These are phyloP conservation scores for Phytophthora capsici DNA, from an alignment of 352 stramenopile genomes.

Conservation along the genomic window DNA sequence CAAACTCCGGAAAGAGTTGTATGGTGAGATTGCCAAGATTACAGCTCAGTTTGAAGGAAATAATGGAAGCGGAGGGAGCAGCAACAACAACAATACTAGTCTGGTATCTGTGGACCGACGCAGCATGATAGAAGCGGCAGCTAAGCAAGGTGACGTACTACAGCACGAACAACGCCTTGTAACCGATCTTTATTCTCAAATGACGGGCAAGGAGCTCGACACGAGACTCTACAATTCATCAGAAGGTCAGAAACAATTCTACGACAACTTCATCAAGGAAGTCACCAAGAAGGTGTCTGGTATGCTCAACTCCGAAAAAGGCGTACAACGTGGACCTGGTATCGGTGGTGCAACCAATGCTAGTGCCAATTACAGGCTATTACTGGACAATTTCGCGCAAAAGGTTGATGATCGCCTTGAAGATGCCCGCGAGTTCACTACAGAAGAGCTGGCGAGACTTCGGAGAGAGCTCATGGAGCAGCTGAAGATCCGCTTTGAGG, in stretches of 20 bases:
- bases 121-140: slow-evolving; percentile 27
- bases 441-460: slow-evolving; percentile 67
- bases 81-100: slow-evolving; percentile 21
- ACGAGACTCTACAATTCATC: slow-evolving; percentile 50
- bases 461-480: slow-evolving; percentile 75
- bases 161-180: no score
- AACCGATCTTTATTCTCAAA: slow-evolving; percentile 63
- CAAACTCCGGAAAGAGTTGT: slow-evolving; percentile 59
- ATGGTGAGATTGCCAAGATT: slow-evolving; percentile 61
- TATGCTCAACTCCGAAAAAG: slow-evolving; percentile 59
- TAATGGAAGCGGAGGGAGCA: slow-evolving; percentile 6
- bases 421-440: slow-evolving; percentile 63
- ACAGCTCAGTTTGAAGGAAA: slow-evolving; percentile 29
- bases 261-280: slow-evolving; percentile 78
- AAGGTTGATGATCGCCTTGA: slow-evolving; percentile 76
- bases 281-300: slow-evolving; percentile 81
- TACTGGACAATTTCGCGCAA: slow-evolving; percentile 78
- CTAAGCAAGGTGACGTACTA: slow-evolving; percentile 56
- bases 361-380: slow-evolving; percentile 71
- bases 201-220: slow-evolving; percentile 61
- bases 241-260: slow-evolving; percentile 63
- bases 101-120: slow-evolving; percentile 24
- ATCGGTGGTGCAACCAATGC: slow-evolving; percentile 44
- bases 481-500: slow-evolving; percentile 58
- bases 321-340: slow-evolving; percentile 21